Evolutionary conservation across 768 basidiomycete species (phyloP), one percentile per base, ranked within the genome.

Genomic region (Lyophyllum semitale): DNA sequence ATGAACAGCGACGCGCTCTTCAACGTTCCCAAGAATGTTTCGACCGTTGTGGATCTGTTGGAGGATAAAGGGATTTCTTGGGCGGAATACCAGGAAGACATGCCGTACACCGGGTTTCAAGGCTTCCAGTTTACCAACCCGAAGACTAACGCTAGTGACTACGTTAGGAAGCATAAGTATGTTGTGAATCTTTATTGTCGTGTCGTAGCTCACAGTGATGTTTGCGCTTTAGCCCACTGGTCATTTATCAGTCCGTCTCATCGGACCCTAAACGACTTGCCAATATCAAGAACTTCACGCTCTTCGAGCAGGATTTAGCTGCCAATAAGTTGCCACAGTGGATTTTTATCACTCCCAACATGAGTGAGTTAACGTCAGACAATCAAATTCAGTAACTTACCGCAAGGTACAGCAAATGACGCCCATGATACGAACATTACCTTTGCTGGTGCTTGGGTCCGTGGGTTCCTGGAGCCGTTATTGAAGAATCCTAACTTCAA

Each of bases 301-400:
- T 86, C 64, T 84, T 87, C 58, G 78, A 80, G 8, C 68, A 72
- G 25, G 87, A 88, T 59, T 67, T 85, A 15, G 74, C 74, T 22
- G 76, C 76, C 8, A 66, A 76, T 42, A 71, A 70, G 1, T 66
- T 88, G 40, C 78, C 84, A 11, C 84, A 86, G 51, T 87, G 84
- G 82, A 58, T 74, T 8, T 86, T 83, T 59, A 72, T 88, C 50
- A 86, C 86, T 1, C 86, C 86, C 12, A 87, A 88, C 65, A 70
- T 84, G 60, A 57, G 56, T 54, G n/a, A 59, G 69, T 68, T 23
- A 17, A n/a, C n/a, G n/a, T n/a, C n/a, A n/a, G n/a, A n/a, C n/a
- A n/a, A n/a, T n/a, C n/a, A n/a, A n/a, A n/a, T n/a, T n/a, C n/a
- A n/a, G n/a, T 26, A 2, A 27, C 11, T 17, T 12, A 37, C 43